Conservation (phyloP, 345 rosid genomes). For the Chamaenerion angustifolium region DNA sequence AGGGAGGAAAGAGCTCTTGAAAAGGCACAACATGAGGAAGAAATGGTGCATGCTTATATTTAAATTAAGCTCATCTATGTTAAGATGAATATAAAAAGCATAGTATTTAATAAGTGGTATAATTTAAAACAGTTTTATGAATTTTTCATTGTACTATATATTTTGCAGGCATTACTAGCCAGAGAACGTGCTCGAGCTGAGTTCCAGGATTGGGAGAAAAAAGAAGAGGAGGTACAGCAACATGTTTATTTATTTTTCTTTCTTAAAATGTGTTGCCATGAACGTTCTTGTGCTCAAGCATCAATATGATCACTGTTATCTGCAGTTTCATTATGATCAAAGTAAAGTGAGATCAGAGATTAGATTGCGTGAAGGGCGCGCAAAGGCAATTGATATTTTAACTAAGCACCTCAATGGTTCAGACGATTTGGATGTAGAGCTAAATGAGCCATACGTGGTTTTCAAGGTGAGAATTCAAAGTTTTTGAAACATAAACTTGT, state of each 20-base stretch:
- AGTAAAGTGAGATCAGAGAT: slow-evolving; percentile 89
- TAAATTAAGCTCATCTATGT: background rate
- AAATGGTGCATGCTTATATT: slow-evolving; percentile 40
- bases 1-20: slow-evolving; percentile 92
- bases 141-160: no score
- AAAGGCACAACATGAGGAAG: slow-evolving; percentile 91
- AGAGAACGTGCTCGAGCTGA: slow-evolving; percentile 98
- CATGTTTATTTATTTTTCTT: background rate
- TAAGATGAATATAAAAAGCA: background rate
- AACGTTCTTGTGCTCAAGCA: slow-evolving; percentile 1
- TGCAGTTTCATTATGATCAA: slow-evolving; percentile 93
- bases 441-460: slow-evolving; percentile 80
- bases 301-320: slow-evolving; percentile 9
- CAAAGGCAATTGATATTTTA: slow-evolving; percentile 75
- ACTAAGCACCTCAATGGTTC: slow-evolving; percentile 74
- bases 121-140: background rate
- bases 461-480: slow-evolving; percentile 46
- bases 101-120: background rate
- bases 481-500: background rate
- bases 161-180: slow-evolving; percentile 65
- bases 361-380: slow-evolving; percentile 74
- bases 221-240: slow-evolving; percentile 69
- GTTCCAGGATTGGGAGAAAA: slow-evolving; percentile 96
- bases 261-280: no score
- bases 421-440: slow-evolving; percentile 66